phyloP scores from a whole-genome alignment of 306 rosid genomes.

The Cicer pinnatifidum region DNA sequence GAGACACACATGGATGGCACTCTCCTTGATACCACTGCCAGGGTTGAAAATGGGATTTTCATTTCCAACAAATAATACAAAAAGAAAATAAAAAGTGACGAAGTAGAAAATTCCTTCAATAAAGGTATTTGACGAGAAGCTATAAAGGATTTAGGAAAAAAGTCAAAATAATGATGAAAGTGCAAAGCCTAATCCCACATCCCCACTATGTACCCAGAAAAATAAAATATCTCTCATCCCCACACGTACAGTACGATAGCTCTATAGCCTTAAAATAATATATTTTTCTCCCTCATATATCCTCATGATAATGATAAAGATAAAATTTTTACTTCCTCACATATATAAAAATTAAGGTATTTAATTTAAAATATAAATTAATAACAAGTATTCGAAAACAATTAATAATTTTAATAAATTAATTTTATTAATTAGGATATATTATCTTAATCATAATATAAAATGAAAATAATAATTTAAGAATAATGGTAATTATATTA shows the following conservation, averaged over 20 bases:
- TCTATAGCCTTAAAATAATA: not conserved
- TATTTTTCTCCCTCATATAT: conserved; percentile 17
- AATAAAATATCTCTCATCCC: conserved; percentile 11
- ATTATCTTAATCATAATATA: no score
- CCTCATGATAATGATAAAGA: not conserved
- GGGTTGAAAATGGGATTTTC: conserved; percentile 37
- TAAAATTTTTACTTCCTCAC: no score
- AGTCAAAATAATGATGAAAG: conserved; percentile 54
- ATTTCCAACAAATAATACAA: not conserved
- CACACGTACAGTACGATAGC: not conserved
- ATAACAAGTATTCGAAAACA: no score
- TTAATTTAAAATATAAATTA: no score
- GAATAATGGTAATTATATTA: no score
- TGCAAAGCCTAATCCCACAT: conserved; percentile 42
- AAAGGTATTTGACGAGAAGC: conserved; percentile 46
- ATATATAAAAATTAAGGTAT: no score
- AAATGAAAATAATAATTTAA: no score
- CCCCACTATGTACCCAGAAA: not conserved
- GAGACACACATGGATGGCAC: conserved; percentile 37
- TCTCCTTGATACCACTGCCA: conserved; percentile 8
- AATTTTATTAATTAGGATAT: no score
- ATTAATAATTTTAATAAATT: no score
- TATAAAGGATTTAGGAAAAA: not conserved
- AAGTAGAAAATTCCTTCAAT: conserved; percentile 35
- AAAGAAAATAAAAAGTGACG: conserved; percentile 31